Base-by-base conservation (phyloP, 2,329 filamentous ascomycete genomes). In the Sphaerostilbella broomeana region DNA sequence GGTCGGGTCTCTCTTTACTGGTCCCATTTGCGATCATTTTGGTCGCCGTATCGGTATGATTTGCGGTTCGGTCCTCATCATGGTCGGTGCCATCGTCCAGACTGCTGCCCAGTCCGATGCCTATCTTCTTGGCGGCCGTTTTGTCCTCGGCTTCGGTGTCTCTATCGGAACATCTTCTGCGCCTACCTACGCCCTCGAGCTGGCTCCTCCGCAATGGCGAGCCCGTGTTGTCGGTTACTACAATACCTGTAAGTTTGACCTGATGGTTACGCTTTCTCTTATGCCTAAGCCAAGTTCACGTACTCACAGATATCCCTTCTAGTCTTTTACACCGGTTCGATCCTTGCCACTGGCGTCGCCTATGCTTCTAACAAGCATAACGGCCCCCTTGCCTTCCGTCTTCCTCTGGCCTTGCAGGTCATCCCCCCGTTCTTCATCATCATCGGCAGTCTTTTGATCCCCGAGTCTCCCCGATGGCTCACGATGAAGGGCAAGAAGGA, bases 111-210 rank as follows among this genome's bases (percentile, higher is more conserved):
- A 54, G 5, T 55, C 50, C 21, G 58, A 63, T 28, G 53, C 53
- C 11, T 63, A 65, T 32, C 65, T 69, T n/a, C 59, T 69, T 26
- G 63, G 65, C 6, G 73, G 72, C 3, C 68, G 73, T 17, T 76
- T 78, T 46, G 54, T 77, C 4, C 67, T 78, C 1, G 75, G 75
- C 13, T 77, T 78, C 38, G 65, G 65, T 12, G 62, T 67, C 5
- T 59, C 61, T 10, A 64, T 65, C 36, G 60, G 59, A 16, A 62
- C 59, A 1, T 61, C 62, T 1, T 57, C 61, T 4, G 63, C 62
- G 4, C 63, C 63, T 2, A 62, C 58, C 1, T 66, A 65, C 33
- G 62, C 64, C 5, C 54, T 63, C 8, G 73, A 76, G 51, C 62
- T 76, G 51, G 68, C 72, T 0, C 72, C 75, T 47, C 73, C 72